Conservation (phyloP, 495 filamentous ascomycete species). For the Talaromyces ruber region DNA sequence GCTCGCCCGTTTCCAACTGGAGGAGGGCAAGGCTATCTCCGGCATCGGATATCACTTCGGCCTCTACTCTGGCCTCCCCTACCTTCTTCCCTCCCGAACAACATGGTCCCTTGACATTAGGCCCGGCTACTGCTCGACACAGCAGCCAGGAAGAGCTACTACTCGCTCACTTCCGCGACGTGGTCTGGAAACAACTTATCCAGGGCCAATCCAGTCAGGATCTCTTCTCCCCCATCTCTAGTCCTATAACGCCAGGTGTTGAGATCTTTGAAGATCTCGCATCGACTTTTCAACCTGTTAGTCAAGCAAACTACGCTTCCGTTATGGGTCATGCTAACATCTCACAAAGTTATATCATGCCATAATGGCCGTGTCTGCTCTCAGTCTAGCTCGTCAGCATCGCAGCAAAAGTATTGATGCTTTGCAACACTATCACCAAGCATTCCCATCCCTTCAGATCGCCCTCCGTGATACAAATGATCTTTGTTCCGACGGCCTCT, state of each 20-base stretch:
- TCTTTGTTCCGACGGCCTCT: conserved; percentile 47
- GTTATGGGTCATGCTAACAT: conserved; percentile 6
- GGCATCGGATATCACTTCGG: conserved; percentile 10
- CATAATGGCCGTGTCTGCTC: conserved; percentile 51
- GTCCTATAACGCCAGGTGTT: conserved; percentile 13
- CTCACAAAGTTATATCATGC: conserved; percentile 41
- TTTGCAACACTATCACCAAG: conserved; percentile 48
- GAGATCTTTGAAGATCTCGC: conserved; percentile 43
- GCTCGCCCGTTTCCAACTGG: conserved; percentile 15
- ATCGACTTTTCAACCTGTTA: conserved; percentile 42
- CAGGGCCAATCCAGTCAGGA: conserved; percentile 7
- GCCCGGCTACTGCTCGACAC: conserved; percentile 14
- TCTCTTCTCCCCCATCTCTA: conserved; percentile 2
- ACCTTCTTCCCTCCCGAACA: conserved; percentile 13
- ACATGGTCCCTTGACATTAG: background rate
- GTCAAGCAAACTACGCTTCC: conserved; percentile 7
- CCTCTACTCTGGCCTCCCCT: conserved; percentile 15
- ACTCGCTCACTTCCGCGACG: conserved; percentile 35
- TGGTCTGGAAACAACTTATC: conserved; percentile 33
- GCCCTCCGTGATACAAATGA: conserved; percentile 38
- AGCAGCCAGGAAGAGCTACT: conserved; percentile 25
- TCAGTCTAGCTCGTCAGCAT: conserved; percentile 43
- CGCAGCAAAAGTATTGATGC: conserved; percentile 37
- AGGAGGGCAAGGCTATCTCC: conserved; percentile 26
- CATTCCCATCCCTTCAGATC: conserved; percentile 38